Evolutionary conservation across 2,329 filamentous ascomycete species (phyloP).

Genomic region (Hypocreales sp.): DNA sequence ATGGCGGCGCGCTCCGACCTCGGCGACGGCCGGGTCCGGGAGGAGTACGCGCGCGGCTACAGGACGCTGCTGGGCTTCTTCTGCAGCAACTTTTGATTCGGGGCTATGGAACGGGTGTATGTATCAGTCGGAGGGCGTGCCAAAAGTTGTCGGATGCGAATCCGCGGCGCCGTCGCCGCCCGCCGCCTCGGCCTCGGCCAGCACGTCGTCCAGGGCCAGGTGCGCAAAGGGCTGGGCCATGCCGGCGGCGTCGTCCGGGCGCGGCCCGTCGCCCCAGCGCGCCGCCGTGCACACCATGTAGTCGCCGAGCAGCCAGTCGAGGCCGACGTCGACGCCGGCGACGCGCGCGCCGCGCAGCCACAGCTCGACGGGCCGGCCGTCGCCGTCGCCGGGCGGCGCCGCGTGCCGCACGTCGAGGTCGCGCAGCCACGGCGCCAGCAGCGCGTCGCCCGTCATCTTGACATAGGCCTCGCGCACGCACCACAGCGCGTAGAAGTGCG

Average conservation of each 20-base stretch:
- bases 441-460: slow-evolving; percentile 67
- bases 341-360: slow-evolving; percentile 14
- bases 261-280: slow-evolving; percentile 8
- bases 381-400: slow-evolving; percentile 30
- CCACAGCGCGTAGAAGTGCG: slow-evolving; percentile 65
- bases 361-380: slow-evolving; percentile 10
- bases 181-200: slow-evolving; percentile 24
- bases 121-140: too few relatives aligned
- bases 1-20: slow-evolving; percentile 54
- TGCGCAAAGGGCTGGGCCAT: slow-evolving; percentile 11
- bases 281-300: slow-evolving; percentile 41
- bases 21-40: slow-evolving; percentile 36
- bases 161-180: not conserved
- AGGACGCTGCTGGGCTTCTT: slow-evolving; percentile 44
- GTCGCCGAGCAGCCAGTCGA: slow-evolving; percentile 28
- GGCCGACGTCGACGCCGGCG: slow-evolving; percentile 17
- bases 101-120: too few relatives aligned
- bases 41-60: slow-evolving; percentile 48
- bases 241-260: slow-evolving; percentile 26
- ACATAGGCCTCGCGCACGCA: slow-evolving; percentile 69
- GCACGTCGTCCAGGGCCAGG: slow-evolving; percentile 25
- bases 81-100: slow-evolving; percentile 28
- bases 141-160: not conserved
- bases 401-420: slow-evolving; percentile 55
- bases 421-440: slow-evolving; percentile 57